Percentiles rank a stretch among this genome's conserved stretches.
Conservation (phyloP, 352 stramenopile species). For the Phytophthora pseudosyringae region DNA sequence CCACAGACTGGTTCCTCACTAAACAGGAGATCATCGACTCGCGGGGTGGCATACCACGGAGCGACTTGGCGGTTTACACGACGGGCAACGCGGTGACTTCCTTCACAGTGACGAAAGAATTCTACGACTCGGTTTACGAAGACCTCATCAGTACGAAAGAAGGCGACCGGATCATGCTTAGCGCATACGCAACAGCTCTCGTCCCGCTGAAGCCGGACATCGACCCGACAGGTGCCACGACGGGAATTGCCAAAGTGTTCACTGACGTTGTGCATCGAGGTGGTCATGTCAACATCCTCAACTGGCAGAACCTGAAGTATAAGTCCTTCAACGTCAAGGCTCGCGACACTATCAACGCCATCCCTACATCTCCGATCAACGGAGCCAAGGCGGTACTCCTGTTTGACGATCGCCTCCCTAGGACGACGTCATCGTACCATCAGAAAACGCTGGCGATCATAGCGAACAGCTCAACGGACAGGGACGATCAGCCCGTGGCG, state of each 20-base stretch:
- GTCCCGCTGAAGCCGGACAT: constrained; percentile 50
- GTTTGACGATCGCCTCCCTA: constrained; percentile 61
- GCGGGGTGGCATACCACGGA: constrained; percentile 47
- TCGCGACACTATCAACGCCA: constrained; percentile 50
- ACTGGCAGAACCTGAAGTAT: constrained; percentile 62
- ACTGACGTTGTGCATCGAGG: constrained; percentile 39
- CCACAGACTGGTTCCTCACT: constrained; percentile 60
- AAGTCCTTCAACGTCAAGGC: constrained; percentile 46
- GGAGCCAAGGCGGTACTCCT: constrained; percentile 38
- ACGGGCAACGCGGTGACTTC: constrained; percentile 49
- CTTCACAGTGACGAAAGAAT: constrained; percentile 50
- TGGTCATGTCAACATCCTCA: constrained; percentile 55
- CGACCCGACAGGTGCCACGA: constrained; percentile 26
- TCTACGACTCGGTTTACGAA: constrained; percentile 52
- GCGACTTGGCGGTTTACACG: constrained; percentile 41
- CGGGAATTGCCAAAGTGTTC: constrained; percentile 43
- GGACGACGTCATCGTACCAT: constrained; percentile 48
- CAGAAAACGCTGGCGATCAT: constrained; percentile 58
- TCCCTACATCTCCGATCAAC: constrained; percentile 26
- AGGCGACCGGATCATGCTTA: constrained; percentile 45
- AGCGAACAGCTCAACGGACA: constrained; percentile 2
- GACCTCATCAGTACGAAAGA: constrained; percentile 41
- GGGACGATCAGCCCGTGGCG: constrained; percentile 32
- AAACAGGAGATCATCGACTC: constrained; percentile 54
- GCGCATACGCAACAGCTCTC: constrained; percentile 52